These are phyloP conservation scores for Myxozyma neotropica DNA, from an alignment of 805 yeast genomes.

Conservation along the genomic window DNA sequence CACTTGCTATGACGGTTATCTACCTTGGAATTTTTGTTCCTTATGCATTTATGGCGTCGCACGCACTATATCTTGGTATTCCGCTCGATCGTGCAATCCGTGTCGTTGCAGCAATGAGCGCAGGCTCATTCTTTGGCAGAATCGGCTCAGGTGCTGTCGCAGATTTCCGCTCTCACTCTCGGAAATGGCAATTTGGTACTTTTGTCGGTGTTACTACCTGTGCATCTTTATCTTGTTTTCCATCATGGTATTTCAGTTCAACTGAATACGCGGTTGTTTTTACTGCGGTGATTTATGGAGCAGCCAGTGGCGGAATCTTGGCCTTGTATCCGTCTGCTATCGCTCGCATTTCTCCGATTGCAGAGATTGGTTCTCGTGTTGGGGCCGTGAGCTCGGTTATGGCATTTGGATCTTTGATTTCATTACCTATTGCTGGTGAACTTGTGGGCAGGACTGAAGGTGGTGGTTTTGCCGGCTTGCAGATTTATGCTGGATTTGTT, in stretches of 20 bases:
- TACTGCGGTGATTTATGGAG: constrained; percentile 41
- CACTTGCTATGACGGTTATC: constrained; percentile 36
- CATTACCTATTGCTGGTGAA: constrained; percentile 42
- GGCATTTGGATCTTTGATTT: constrained; percentile 50
- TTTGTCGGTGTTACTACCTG: constrained; percentile 39
- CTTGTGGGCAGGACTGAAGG: constrained; percentile 12
- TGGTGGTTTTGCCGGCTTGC: constrained; percentile 16
- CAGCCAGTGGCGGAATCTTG: constrained; percentile 41
- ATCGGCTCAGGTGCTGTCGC: constrained; percentile 52
- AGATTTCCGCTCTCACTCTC: constrained; percentile 39
- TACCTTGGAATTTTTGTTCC: constrained; percentile 41
- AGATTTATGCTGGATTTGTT: constrained; percentile 27
- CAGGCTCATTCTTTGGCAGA: constrained; percentile 52
- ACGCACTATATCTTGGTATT: constrained; percentile 36
- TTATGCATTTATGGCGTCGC: constrained; percentile 41
- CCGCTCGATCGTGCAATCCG: constrained; percentile 31
- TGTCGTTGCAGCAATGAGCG: constrained; percentile 42
- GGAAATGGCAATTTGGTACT: constrained; percentile 49
- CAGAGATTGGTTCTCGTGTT: constrained; percentile 50
- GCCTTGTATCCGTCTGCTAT: constrained; percentile 41
- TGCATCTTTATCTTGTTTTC: constrained; percentile 40
- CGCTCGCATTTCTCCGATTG: constrained; percentile 37
- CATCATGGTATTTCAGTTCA: constrained; percentile 10
- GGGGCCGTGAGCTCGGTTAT: constrained; percentile 60
- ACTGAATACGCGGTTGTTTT: constrained; percentile 23